Conservation (phyloP, 495 filamentous ascomycete species). For the Penicillium cinerascens region DNA sequence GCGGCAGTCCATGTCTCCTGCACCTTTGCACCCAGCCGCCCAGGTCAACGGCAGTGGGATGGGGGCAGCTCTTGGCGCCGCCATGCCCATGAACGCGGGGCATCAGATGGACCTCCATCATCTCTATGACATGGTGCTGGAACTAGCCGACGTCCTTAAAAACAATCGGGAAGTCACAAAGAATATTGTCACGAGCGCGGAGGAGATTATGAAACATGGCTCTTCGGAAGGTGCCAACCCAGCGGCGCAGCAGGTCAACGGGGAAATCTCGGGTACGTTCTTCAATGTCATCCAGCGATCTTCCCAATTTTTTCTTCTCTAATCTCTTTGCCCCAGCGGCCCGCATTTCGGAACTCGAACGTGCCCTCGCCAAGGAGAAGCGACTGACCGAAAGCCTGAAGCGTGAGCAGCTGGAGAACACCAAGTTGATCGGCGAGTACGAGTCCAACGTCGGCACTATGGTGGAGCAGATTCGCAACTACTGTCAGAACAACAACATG, state of each 20-base stretch:
- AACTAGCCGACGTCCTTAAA: constrained; percentile 70
- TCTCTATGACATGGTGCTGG: constrained; percentile 77
- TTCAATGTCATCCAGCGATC: background rate
- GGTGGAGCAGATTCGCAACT: constrained; percentile 59
- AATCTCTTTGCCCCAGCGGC: constrained; percentile 31
- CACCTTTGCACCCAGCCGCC: constrained; percentile 27
- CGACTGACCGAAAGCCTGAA: constrained; percentile 44
- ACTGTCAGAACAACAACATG: constrained; percentile 59
- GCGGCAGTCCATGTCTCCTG: constrained; percentile 36
- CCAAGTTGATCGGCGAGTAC: constrained; percentile 55
- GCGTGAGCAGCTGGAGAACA: constrained; percentile 49
- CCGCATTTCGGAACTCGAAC: constrained; percentile 50
- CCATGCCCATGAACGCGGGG: constrained; percentile 67
- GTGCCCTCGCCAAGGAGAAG: constrained; percentile 50
- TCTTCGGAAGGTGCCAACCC: constrained; percentile 42
- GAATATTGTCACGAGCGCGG: constrained; percentile 66
- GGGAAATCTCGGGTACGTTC: constrained; percentile 43
- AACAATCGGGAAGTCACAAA: constrained; percentile 74
- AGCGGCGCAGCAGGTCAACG: constrained; percentile 45
- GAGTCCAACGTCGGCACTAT: constrained; percentile 52
- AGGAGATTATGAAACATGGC: constrained; percentile 55
- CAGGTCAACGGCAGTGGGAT: constrained; percentile 57
- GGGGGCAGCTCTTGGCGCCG: constrained; percentile 51
- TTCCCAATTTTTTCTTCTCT: background rate
- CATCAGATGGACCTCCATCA: constrained; percentile 86